Evolutionary conservation across 257 asterid genomes (phyloP).

Genomic region (Jasminum sambac): DNA sequence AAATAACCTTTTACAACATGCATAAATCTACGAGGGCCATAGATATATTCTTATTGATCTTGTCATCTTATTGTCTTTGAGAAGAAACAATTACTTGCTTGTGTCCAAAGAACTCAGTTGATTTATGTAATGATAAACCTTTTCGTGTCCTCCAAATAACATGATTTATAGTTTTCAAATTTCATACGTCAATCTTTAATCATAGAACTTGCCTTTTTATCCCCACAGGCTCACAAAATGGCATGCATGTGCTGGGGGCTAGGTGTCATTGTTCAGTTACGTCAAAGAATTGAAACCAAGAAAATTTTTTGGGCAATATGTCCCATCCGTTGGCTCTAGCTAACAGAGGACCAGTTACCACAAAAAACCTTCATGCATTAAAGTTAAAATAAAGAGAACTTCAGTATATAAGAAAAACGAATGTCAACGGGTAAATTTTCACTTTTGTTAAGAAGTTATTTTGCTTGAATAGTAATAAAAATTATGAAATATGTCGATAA

Average conservation of each 20-base stretch:
- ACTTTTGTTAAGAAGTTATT: too few species aligned
- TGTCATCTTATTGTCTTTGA: constrained; percentile 35
- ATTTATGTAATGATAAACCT: constrained; percentile 21
- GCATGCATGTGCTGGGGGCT: constrained; percentile 44
- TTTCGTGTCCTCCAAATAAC: constrained; percentile 18
- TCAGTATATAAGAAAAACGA: background rate
- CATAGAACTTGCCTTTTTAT: constrained; percentile 25
- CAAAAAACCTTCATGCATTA: constrained; percentile 34
- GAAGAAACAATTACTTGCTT: constrained; percentile 18
- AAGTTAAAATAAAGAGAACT: constrained; percentile 15
- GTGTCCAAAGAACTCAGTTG: constrained; percentile 7
- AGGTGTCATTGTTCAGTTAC: constrained; percentile 32
- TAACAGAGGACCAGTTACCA: constrained; percentile 26
- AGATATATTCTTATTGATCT: constrained; percentile 26
- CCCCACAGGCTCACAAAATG: constrained; percentile 34
- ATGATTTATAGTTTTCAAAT: background rate
- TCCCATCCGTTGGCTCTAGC: constrained; percentile 35
- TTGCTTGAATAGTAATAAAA: too few species aligned
- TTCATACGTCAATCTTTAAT: constrained; percentile 22
- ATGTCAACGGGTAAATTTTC: background rate
- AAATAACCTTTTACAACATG: constrained; percentile 19
- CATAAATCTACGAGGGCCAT: constrained; percentile 33
- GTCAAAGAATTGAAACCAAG: constrained; percentile 31
- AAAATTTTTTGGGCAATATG: constrained; percentile 31
- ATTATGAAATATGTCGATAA: too few species aligned